Percentiles rank a stretch among this genome's conserved stretches.
phyloP scores from a whole-genome alignment of 768 basidiomycete genomes.

The Boletus bicolor region DNA sequence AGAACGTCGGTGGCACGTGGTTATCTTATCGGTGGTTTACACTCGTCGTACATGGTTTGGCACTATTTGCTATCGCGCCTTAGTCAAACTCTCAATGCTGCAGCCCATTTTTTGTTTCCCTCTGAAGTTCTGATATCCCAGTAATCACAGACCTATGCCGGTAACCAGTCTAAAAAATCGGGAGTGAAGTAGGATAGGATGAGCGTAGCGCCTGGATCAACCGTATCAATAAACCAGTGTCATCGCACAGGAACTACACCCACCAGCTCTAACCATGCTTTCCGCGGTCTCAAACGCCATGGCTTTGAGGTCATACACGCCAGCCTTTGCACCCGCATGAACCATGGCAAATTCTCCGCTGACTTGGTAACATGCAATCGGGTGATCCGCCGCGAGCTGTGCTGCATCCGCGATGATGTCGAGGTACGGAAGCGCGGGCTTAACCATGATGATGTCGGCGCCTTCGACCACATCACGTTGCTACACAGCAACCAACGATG shows the following conservation, averaged over 20 bases:
- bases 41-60: not conserved
- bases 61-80: not conserved
- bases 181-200: constrained; percentile 97
- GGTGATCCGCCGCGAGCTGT: constrained; percentile 76
- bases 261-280: constrained; percentile 89
- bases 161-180: constrained; percentile 87
- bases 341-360: constrained; percentile 99
- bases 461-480: constrained; percentile 86
- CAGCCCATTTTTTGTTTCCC: not conserved
- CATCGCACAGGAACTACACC: constrained; percentile 22
- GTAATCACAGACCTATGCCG: constrained; percentile 20
- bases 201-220: constrained; percentile 71
- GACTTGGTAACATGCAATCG: constrained; percentile 96
- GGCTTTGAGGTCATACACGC: constrained; percentile 85
- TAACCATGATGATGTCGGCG: constrained; percentile 99
- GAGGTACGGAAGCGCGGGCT: constrained; percentile 93
- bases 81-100: not conserved
- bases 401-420: constrained; percentile 92
- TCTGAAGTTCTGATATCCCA: not conserved
- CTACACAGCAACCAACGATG: constrained; percentile 38
- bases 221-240: constrained; percentile 3
- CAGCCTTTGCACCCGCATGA: constrained; percentile 87
- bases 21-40: constrained; percentile 11
- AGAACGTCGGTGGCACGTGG: constrained; percentile 2
- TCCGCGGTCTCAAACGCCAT: constrained; percentile 96